Evolutionary conservation across 2,329 filamentous ascomycete genomes (phyloP), one percentile per base, ranked within the genome.

Genomic region (Alternaria sp.): DNA sequence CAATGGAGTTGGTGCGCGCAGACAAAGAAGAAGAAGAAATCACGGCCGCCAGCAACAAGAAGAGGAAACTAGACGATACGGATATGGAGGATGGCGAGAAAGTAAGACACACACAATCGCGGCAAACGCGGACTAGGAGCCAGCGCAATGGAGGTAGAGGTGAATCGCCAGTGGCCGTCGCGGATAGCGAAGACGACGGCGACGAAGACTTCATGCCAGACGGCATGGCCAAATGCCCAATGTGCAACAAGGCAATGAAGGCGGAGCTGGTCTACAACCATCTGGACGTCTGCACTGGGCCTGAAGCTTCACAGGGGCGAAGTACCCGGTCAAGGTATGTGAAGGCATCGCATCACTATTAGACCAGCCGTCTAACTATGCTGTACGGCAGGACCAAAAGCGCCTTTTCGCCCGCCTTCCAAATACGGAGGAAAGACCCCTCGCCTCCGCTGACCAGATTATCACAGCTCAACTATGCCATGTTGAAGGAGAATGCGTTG

Each of bases 161-260:
- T 24, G 58, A 63, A 36, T 70, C 73, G 54, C 73, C 77, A 7
- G 67, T 78, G 33, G 76, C 79, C 44, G 59, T 75, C 41, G 67
- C 78, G 10, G 72, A 75, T 28, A 78, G 78, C 21, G 78, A 77
- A 24, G 77, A 81, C 26, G 75, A 77, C 37, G 73, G 76, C 9
- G 71, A 76, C 45, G 60, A 64, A 3, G 88, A 90, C n/a, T 73
- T 71, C 49, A 10, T 73, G 21, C 71, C 72, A 28, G 90, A 95
- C 67, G 92, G 91, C 3, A 81, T 95, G 13, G 91, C 93, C 1
- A 83, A 86, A 39, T 99, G 95, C 74, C 95, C 95, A 0, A 89
- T 94, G 17, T 99, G 95, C 74, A 81, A 82, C 49, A 84, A 81
- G 68, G 85, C 88, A 50, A 96, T 98, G 90, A 96, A 95, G 76